Evolutionary conservation across 2,329 filamentous ascomycete species (phyloP).

Genomic region (Torrubiellomyces zombiae): DNA sequence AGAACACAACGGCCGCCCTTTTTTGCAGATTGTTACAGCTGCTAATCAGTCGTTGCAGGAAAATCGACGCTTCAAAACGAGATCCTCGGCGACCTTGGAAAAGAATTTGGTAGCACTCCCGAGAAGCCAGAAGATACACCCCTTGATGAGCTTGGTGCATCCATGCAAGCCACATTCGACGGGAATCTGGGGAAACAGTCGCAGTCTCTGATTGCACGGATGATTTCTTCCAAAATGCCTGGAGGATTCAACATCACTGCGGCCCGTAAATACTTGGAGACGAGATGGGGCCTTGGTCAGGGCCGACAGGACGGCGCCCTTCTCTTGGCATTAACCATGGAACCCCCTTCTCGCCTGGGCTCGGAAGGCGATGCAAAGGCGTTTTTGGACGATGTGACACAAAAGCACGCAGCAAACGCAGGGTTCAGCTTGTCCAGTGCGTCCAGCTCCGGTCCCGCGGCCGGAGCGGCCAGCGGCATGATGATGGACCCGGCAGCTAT

Average conservation of each 20-base stretch:
- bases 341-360: slow-evolving; percentile 73
- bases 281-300: slow-evolving; percentile 71
- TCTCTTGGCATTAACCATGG: slow-evolving; percentile 78
- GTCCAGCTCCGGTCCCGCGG: slow-evolving; percentile 56
- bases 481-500: slow-evolving; percentile 99
- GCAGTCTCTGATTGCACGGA: slow-evolving; percentile 74
- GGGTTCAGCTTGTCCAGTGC: slow-evolving; percentile 73
- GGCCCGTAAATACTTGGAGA: slow-evolving; percentile 88
- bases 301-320: slow-evolving; percentile 87
- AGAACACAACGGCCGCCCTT: no score
- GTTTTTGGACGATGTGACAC: slow-evolving; percentile 73
- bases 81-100: slow-evolving; percentile 91
- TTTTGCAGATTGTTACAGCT: not conserved
- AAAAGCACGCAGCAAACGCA: slow-evolving; percentile 74
- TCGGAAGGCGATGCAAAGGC: slow-evolving; percentile 84
- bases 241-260: slow-evolving; percentile 98
- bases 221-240: slow-evolving; percentile 98
- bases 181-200: slow-evolving; percentile 96
- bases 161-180: slow-evolving; percentile 98
- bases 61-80: slow-evolving; percentile 99
- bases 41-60: slow-evolving; percentile 32
- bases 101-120: slow-evolving; percentile 94
- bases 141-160: slow-evolving; percentile 81
- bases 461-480: slow-evolving; percentile 65
- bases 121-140: slow-evolving; percentile 98